A percentile compares a stretch with the other conserved stretches of the same genome.
Evolutionary conservation across 2,329 filamentous ascomycete genomes (phyloP).

Genomic region (Zasmidium cellare): DNA sequence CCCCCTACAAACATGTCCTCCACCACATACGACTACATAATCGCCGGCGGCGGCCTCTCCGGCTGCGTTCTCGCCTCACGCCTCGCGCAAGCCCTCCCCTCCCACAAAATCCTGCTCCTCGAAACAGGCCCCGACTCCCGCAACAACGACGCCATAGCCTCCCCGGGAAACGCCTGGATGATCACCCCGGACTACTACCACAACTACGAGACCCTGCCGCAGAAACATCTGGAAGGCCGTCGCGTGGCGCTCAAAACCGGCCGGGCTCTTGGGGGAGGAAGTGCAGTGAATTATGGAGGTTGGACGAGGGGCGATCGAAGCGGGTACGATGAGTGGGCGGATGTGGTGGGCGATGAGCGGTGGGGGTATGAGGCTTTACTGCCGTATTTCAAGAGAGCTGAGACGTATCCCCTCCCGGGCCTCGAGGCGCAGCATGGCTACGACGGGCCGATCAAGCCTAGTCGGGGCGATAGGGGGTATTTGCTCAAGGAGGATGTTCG

Average conservation of each 20-base stretch:
- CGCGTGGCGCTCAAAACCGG: constrained; percentile 5
- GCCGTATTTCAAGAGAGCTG: constrained; percentile 19
- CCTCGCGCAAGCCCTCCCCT: constrained; percentile 76
- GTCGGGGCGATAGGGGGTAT: constrained; percentile 5
- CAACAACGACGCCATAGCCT: constrained; percentile 43
- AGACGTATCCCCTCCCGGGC: constrained; percentile 8
- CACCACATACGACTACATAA: constrained; percentile 73
- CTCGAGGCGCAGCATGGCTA: constrained; percentile 5
- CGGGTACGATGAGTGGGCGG: constrained; percentile 34
- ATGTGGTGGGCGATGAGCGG: constrained; percentile 34
- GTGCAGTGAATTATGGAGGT: constrained; percentile 11
- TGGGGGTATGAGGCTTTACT: constrained; percentile 28
- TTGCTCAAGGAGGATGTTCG: constrained; percentile 4
- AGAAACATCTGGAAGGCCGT: constrained; percentile 1
- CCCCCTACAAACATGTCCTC: too few relatives aligned
- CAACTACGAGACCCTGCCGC: constrained; percentile 1
- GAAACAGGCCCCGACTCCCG: constrained; percentile 88
- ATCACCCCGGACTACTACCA: not conserved
- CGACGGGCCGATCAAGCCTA: constrained; percentile 4
- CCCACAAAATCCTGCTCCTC: constrained; percentile 76
- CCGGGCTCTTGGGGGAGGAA: constrained; percentile 5
- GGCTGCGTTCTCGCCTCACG: constrained; percentile 81
- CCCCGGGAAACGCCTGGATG: constrained; percentile 7
- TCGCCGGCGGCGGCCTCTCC: constrained; percentile 81
- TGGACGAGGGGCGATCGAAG: constrained; percentile 11